A percentile compares a stretch with the other conserved stretches of the same genome.
phyloP scores from a whole-genome alignment of 225 moss, liverwort and hornwort genomes.

The Neckera pumila region DNA sequence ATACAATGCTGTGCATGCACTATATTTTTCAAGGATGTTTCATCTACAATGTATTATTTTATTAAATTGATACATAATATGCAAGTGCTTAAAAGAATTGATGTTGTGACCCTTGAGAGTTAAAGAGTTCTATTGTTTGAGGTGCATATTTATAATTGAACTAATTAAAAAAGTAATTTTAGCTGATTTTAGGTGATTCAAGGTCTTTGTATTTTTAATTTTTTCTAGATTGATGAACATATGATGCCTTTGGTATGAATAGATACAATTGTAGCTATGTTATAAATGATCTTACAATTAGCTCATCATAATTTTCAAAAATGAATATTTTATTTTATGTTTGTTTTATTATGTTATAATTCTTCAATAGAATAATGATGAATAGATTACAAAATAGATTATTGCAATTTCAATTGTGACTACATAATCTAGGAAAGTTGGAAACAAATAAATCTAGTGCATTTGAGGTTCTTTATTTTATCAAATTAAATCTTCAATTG shows the following conservation, averaged over 20 bases:
- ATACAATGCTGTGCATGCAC: fast-evolving
- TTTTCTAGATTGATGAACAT: not conserved
- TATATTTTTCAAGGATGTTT: not conserved
- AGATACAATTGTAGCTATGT: no score
- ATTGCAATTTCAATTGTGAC: not conserved
- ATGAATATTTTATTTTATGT: not conserved
- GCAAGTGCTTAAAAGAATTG: not conserved
- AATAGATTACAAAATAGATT: no score
- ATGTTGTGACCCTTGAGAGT: fast-evolving
- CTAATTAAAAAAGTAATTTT: not conserved
- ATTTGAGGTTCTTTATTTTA: not conserved
- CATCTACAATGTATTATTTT: not conserved
- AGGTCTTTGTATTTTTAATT: not conserved
- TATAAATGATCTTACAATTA: not conserved
- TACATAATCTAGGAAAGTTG: not conserved
- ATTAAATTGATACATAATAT: not conserved
- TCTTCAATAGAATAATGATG: no score
- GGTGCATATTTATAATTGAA: not conserved
- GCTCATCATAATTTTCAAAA: no score
- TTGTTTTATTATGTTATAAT: not conserved
- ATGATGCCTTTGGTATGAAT: not conserved
- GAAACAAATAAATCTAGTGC: not conserved
- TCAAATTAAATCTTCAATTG: no score
- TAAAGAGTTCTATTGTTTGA: not conserved
- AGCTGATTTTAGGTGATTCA: not conserved